Base-by-base conservation (phyloP, 2,329 filamentous ascomycete species). In the Leptodontidium sp. region DNA sequence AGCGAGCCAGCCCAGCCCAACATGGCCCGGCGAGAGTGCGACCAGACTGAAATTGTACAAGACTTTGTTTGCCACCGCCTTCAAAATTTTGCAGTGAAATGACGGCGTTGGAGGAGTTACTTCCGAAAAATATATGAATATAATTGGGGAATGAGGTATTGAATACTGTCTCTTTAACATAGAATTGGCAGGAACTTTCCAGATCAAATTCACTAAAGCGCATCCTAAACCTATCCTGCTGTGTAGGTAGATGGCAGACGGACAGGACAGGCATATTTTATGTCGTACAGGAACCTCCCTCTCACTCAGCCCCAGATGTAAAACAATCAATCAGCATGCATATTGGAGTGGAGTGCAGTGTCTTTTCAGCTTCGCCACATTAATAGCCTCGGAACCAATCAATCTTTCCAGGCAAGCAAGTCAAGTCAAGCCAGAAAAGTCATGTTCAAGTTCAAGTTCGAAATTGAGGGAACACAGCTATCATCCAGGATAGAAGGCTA, bases 61-160 rank as follows among this genome's bases (percentile, higher is more conserved):
- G 15, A 24, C 40, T 40, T n/a, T 58, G n/a, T 43, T 58, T 58
- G 55, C 55, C 55, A 58, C 55, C 55, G n/a, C 21, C 17, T 14
- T 21, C 11, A 35, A 40, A n/a, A 40, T 40, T 40, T 57, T 38
- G 53, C 21, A 24, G 17, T 47, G 43, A 8, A 2, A 52, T 26
- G n/a, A 12, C 21, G 49, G 9, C n/a, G 21, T 26, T 14, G 55
- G 9, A 24, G 35, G 14, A 24, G 9, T 58, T 29, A n/a, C 8
- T 35, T 14, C 26, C 24, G 14, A 40, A 40, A 11, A 11, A 11
- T 11, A 40, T 40, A 32, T 40, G 38, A 32, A 32, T 32, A 8
- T 40, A 8, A 40, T 40, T 40, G 8, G 11, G 38, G 9, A 12
- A 9, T 11, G 8, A 40, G 9, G 38, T 9, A 40, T 2, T 40